Conservation (phyloP, 176 grass and related monocot species). For the Bolboschoenus planiculmis region DNA sequence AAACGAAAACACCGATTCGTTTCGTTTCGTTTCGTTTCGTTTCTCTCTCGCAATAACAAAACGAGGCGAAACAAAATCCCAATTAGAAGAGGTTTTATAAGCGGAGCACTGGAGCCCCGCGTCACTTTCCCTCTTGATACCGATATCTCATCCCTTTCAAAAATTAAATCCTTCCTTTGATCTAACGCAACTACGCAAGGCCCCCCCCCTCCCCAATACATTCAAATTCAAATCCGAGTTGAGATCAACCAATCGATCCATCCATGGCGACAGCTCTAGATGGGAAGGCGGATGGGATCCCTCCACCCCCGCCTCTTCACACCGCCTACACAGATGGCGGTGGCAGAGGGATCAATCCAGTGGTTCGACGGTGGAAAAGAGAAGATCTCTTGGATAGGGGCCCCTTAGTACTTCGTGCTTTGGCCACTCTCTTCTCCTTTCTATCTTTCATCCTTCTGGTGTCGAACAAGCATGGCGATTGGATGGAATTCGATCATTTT, state of each 20-base stretch:
- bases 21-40: no score
- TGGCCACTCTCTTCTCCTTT: conserved; percentile 54
- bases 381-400: conserved; percentile 66
- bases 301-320: neutral
- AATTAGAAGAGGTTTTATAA: neutral
- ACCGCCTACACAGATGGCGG: neutral
- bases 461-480: conserved; percentile 71
- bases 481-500: conserved; percentile 78
- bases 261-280: conserved; percentile 44
- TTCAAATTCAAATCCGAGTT: conserved; percentile 12
- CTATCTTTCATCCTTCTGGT: conserved; percentile 62
- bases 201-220: neutral
- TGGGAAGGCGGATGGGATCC: neutral
- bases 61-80: neutral
- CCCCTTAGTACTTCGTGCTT: conserved; percentile 49
- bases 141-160: neutral
- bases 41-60: neutral
- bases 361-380: conserved; percentile 43
- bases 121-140: neutral
- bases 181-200: neutral
- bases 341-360: neutral
- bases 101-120: neutral
- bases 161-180: neutral
- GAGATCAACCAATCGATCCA: neutral
- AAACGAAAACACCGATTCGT: no score